Percentiles rank a stretch among this genome's conserved stretches.
phyloP scores from a whole-genome alignment of 1,139 yeast species.

The Saccharomyces hybrid region DNA sequence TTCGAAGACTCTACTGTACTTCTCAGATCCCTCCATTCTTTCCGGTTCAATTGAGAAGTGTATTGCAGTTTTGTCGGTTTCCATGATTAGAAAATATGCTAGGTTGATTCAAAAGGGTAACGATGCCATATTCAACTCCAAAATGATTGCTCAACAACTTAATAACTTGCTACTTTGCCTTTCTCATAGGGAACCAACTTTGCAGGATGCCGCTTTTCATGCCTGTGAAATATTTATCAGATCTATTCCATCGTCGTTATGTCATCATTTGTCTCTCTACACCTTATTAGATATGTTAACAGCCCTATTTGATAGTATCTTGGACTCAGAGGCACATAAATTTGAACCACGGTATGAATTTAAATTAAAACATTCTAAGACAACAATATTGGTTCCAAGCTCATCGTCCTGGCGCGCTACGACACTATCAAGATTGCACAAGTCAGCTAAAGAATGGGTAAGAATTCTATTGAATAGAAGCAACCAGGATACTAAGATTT shows the following conservation, averaged over 20 bases:
- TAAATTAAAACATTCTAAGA: slow-evolving; percentile 51
- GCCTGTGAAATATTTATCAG: slow-evolving; percentile 65
- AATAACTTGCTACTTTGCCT: slow-evolving; percentile 60
- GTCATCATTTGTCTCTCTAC: slow-evolving; percentile 65
- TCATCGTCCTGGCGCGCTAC: slow-evolving; percentile 68
- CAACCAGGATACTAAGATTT: slow-evolving; percentile 66
- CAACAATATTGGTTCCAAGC: slow-evolving; percentile 63
- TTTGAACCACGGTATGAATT: slow-evolving; percentile 76
- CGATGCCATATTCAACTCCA: slow-evolving; percentile 41
- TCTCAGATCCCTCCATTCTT: slow-evolving; percentile 78
- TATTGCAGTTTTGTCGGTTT: slow-evolving; percentile 57
- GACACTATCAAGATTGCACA: slow-evolving; percentile 54
- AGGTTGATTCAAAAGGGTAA: slow-evolving; percentile 30
- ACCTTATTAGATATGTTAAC: slow-evolving; percentile 75
- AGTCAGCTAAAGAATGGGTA: slow-evolving; percentile 62
- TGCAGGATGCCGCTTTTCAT: slow-evolving; percentile 75
- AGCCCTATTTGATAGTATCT: slow-evolving; percentile 66
- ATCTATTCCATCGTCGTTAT: slow-evolving; percentile 71
- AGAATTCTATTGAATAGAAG: slow-evolving; percentile 45
- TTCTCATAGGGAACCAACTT: slow-evolving; percentile 66
- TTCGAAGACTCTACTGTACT: slow-evolving; percentile 63
- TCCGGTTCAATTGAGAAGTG: slow-evolving; percentile 55
- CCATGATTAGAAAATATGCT: slow-evolving; percentile 51
- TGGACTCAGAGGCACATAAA: slow-evolving; percentile 80
- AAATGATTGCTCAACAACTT: slow-evolving; percentile 61